Evolutionary conservation across 1,139 yeast genomes (phyloP).

Genomic region (Yamadazyma songkhlaensis): DNA sequence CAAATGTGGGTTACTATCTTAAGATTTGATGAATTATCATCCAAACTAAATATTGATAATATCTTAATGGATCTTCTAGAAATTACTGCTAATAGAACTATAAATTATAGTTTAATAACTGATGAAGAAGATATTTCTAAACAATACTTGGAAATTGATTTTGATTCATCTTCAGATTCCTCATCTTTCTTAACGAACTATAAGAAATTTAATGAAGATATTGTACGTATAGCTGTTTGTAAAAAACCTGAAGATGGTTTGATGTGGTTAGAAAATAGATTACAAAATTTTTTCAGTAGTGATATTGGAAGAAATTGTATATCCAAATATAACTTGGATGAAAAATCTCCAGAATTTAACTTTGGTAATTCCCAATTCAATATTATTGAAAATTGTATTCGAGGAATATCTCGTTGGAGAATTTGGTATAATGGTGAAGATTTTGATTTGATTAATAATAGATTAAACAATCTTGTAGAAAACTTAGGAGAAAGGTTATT

Average conservation of each 20-base stretch:
- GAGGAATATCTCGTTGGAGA: conserved; percentile 96
- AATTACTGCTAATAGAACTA: conserved; percentile 72
- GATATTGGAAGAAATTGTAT: conserved; percentile 69
- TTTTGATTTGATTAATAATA: conserved; percentile 52
- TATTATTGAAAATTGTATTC: conserved; percentile 82
- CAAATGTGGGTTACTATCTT: conserved; percentile 94
- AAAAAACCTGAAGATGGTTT: conserved; percentile 80
- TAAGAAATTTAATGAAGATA: conserved; percentile 83
- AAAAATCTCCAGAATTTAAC: conserved; percentile 65
- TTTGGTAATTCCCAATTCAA: conserved; percentile 81
- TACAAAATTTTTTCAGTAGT: conserved; percentile 71
- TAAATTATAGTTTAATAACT: conserved; percentile 62
- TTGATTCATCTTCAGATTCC: conserved; percentile 83
- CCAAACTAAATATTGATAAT: conserved; percentile 45
- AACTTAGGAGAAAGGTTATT: conserved; percentile 74
- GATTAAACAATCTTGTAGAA: conserved; percentile 65
- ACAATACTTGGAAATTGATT: conserved; percentile 73
- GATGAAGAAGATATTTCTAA: conserved; percentile 64
- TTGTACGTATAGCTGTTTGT: conserved; percentile 84
- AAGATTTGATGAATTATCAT: conserved; percentile 71
- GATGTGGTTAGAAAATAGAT: conserved; percentile 73
- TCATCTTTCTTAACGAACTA: conserved; percentile 76
- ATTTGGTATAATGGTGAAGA: conserved; percentile 80
- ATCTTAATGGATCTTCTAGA: conserved; percentile 69
- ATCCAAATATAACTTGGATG: conserved; percentile 54